A percentile compares a stretch with the other conserved stretches of the same genome.
Conservation (phyloP, 768 basidiomycete genomes). For the Suillus ampliporus region DNA sequence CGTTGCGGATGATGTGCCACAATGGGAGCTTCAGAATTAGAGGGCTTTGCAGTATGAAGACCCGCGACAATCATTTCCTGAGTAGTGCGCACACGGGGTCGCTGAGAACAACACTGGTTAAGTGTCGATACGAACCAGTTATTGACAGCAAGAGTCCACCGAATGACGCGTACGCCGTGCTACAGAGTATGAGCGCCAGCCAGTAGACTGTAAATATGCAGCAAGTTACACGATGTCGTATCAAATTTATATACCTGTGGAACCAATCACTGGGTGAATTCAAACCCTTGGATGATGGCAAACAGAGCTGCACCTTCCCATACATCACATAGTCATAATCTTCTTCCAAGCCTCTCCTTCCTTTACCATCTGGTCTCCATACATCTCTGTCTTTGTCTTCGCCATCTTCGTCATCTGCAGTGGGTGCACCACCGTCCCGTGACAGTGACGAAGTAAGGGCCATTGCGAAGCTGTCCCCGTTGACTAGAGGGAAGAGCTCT, state of each 20-base stretch:
- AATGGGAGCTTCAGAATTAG: neutral
- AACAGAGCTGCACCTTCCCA: slow-evolving; percentile 71
- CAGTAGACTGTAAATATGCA: slow-evolving; percentile 7
- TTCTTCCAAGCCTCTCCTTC: slow-evolving; percentile 81
- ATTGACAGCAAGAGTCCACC: slow-evolving; percentile 95
- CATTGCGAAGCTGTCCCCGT: slow-evolving; percentile 77
- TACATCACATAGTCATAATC: slow-evolving; percentile 99
- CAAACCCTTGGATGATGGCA: slow-evolving; percentile 1
- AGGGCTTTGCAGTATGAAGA: neutral
- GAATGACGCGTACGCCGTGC: slow-evolving; percentile 95
- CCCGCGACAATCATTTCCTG: slow-evolving; percentile 57
- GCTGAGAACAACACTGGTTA: slow-evolving; percentile 90
- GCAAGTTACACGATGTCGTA: slow-evolving; percentile 68
- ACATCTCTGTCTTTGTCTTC: slow-evolving; percentile 79
- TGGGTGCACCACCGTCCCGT: slow-evolving; percentile 52
- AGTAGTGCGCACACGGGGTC: slow-evolving; percentile 92
- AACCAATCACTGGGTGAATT: slow-evolving; percentile 16
- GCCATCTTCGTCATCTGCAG: slow-evolving; percentile 56
- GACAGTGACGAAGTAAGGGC: slow-evolving; percentile 84
- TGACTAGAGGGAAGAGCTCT: slow-evolving; percentile 81
- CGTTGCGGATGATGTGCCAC: neutral
- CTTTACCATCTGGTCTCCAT: slow-evolving; percentile 88
- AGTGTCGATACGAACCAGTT: slow-evolving; percentile 89
- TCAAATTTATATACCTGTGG: slow-evolving; percentile 1
- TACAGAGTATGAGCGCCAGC: slow-evolving; percentile 36